Evolutionary conservation across 2,329 filamentous ascomycete species (phyloP).

Genomic region (Botrytis aclada): DNA sequence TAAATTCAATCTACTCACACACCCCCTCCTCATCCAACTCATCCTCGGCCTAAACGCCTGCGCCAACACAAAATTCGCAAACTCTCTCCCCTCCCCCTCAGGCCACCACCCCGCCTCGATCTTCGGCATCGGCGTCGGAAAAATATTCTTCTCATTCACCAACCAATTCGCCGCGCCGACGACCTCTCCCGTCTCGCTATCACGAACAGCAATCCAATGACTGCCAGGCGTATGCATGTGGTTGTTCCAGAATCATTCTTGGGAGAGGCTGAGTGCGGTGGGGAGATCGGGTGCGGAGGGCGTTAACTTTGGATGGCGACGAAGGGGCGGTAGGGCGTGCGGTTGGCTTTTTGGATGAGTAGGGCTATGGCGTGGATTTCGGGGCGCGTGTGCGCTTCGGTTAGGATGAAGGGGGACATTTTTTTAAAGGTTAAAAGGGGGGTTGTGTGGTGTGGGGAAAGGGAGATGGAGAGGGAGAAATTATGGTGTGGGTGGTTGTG

Average conservation of each 20-base stretch:
- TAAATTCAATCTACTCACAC: background rate
- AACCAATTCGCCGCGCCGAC: background rate
- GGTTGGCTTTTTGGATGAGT: constrained; percentile 6
- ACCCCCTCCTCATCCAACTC: background rate
- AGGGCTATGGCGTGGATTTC: background rate
- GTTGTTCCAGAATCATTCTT: background rate
- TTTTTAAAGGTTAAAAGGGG: too few relatives aligned
- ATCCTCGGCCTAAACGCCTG: background rate
- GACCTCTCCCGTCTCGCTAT: background rate
- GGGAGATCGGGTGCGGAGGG: background rate
- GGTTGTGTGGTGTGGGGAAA: background rate
- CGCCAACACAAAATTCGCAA: constrained; percentile 1
- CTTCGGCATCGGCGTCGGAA: background rate
- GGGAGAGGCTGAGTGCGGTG: background rate
- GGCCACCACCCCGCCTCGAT: constrained; percentile 6
- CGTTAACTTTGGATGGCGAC: background rate
- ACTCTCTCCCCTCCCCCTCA: background rate
- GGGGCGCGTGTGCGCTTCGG: background rate
- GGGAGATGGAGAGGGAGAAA: too few relatives aligned
- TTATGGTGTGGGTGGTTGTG: too few relatives aligned
- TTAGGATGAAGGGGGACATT: background rate
- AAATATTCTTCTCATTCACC: constrained; percentile 3
- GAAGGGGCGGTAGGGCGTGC: background rate
- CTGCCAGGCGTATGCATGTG: background rate
- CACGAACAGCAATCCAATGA: background rate